Base-by-base conservation (phyloP, 2,329 filamentous ascomycete species). In the Ophiosphaerella narmari region DNA sequence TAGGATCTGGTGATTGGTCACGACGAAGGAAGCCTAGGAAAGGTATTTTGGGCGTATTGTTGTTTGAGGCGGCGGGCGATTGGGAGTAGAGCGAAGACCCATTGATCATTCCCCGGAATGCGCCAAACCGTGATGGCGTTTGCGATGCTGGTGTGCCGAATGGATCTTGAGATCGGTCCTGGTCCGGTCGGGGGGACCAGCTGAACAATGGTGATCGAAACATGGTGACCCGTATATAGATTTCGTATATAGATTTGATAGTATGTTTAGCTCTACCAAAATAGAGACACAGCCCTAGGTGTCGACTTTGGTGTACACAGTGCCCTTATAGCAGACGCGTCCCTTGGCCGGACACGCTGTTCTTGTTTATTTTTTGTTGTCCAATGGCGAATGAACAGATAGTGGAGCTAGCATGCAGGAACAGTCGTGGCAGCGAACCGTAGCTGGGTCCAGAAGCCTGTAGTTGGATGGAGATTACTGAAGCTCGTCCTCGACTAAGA, bases 11-110 rank as follows among this genome's bases (percentile, higher is more conserved):
- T 13, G 60, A 60, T 26, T 60, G 58, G 11, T 62, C 56, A 43
- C 70, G 68, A 43, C 63, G 67, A 39, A 67, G 59, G 54, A 71
- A 68, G 16, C 65, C 66, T 16, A 67, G 47, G 37, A 70, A 68
- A 2, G 68, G 67, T 16, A 66, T 55, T 52, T 73, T 73, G 11
- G 70, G 70, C 14, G 68, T 73, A 34, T 58, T 59, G 40, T 63
- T 57, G 50, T 58, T 60, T 23, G 63, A 57, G 11, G 55, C 54
- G 18, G 54, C 59, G 5, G 71, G 70, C 14, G 68, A 70, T 24
- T 68, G 60, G 23, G 71, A 73, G 54, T 74, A 74, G 13, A 74
- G 50, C 1, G 71, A 74, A 33, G 69, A 72, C 8, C 70, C 70
- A 43, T 72, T 70, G 52, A 68, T 57, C 50, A 70, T 65, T 12